phyloP scores from a whole-genome alignment of 768 basidiomycete species.

The Trametes maxima region DNA sequence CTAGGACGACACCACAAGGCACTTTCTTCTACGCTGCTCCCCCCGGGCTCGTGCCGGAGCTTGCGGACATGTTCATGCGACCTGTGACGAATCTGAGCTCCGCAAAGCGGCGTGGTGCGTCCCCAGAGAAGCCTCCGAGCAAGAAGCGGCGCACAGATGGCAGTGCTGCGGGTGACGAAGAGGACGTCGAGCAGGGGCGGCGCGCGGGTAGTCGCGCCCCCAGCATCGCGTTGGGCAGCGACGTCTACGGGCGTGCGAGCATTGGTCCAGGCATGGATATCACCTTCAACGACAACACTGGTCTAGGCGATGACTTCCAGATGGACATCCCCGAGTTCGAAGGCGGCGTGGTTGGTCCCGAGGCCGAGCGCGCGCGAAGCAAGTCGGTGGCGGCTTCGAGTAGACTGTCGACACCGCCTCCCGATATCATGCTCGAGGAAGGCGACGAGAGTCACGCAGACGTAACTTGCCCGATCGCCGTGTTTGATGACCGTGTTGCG shows the following conservation, averaged over 20 bases:
- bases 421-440: constrained; percentile 54
- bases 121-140: constrained; percentile 53
- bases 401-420: constrained; percentile 65
- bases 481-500: constrained; percentile 69
- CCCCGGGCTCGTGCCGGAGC: constrained; percentile 78
- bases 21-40: constrained; percentile 84
- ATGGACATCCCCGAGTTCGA: constrained; percentile 63
- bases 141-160: constrained; percentile 63
- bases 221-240: constrained; percentile 59
- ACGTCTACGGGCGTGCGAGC: constrained; percentile 56
- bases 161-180: constrained; percentile 45
- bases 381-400: constrained; percentile 61
- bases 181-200: constrained; percentile 74
- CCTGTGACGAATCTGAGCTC: constrained; percentile 53
- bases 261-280: constrained; percentile 54
- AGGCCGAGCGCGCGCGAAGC: constrained; percentile 39
- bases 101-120: constrained; percentile 62
- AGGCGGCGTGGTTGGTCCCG: constrained; percentile 38
- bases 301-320: constrained; percentile 63
- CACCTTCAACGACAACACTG: constrained; percentile 61
- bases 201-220: constrained; percentile 66
- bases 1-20: constrained; percentile 68
- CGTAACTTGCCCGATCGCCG: constrained; percentile 73
- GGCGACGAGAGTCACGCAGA: constrained; percentile 71
- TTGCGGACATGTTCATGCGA: constrained; percentile 83